Evolutionary conservation across 441 rosid genomes (phyloP), one percentile per base, ranked within the genome.

Genomic region (Arabidopsis hybrid): DNA sequence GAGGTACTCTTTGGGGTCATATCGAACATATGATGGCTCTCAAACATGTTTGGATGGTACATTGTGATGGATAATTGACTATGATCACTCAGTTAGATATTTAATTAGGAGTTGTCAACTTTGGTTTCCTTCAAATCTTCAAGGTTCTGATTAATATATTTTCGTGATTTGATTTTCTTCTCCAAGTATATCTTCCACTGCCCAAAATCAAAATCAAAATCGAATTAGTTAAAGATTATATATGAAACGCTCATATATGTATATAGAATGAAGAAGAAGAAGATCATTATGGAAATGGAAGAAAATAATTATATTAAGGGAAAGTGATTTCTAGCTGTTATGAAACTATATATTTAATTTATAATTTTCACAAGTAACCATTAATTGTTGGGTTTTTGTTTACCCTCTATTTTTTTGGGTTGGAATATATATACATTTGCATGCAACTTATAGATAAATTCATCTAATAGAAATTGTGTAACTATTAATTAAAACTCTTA

Each of bases 41-140:
- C 99, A 57, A 86, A 88, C 88, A 91, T 79, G 80, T 84, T 85
- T 74, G 92, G 82, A 74, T 90, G 94, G 73, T 89, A 87, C 90
- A 88, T 87, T 36, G 69, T 72, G 72, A 65, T 58, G 58, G 58
- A 43, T 39, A 49, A 47, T 50, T 50, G 40, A 51, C 12, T 50
- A 1, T 67, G 55, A 11, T 46, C 34, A 52, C 11, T 67, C 72
- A 73, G 6, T 38, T 3, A 11, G 18, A 73, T 46, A 47, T 6
- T 6, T 47, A 11, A 65, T 39, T 13, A 39, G 14, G 16, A 34
- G 47, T 42, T 18, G 76, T 58, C 13, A 70, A 34, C 63, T 51
- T 71, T 65, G 43, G 18, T 7, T 32, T 71, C 64, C 21, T 59
- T 76, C 56, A 71, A 71, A 65, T 71, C 73, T 36, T 77, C 73